phyloP scores from a whole-genome alignment of 169 alveolate species.

The Plasmodium fragile region DNA sequence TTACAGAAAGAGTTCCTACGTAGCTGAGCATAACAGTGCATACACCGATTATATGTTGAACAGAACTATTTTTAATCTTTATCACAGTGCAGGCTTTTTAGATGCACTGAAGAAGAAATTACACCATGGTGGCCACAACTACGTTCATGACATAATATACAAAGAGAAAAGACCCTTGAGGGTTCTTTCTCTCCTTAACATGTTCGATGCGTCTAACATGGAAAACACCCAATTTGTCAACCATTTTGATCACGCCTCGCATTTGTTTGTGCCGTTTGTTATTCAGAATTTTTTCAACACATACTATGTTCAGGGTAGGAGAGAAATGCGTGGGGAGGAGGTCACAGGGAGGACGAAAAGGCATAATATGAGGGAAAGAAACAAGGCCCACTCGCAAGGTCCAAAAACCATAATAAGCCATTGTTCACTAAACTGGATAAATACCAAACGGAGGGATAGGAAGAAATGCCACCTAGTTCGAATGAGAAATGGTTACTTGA shows the following conservation, averaged over 20 bases:
- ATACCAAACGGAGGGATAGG: slow-evolving; percentile 3
- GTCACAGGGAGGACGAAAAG: not conserved
- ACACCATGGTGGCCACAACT: not conserved
- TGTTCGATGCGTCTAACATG: not conserved
- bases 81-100: slow-evolving; percentile 8
- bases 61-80: slow-evolving; percentile 11
- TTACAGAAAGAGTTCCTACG: slow-evolving; percentile 52
- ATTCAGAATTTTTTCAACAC: slow-evolving; percentile 26
- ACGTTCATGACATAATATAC: slow-evolving; percentile 17
- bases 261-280: slow-evolving; percentile 5
- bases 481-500: not conserved
- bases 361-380: not conserved
- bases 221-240: not conserved
- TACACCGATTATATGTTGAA: slow-evolving; percentile 51
- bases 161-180: slow-evolving; percentile 41
- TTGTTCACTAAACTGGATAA: not conserved
- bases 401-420: not conserved
- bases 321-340: not conserved
- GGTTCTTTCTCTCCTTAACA: slow-evolving; percentile 11
- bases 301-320: not conserved
- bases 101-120: slow-evolving; percentile 13
- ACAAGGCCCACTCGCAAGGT: not conserved
- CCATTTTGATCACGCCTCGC: slow-evolving; percentile 14
- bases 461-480: not conserved
- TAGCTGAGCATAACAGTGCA: slow-evolving; percentile 16